Percentiles rank a stretch among this genome's conserved stretches.
Conservation (phyloP, 768 basidiomycete genomes). For the Xerocomellus dryophilus region DNA sequence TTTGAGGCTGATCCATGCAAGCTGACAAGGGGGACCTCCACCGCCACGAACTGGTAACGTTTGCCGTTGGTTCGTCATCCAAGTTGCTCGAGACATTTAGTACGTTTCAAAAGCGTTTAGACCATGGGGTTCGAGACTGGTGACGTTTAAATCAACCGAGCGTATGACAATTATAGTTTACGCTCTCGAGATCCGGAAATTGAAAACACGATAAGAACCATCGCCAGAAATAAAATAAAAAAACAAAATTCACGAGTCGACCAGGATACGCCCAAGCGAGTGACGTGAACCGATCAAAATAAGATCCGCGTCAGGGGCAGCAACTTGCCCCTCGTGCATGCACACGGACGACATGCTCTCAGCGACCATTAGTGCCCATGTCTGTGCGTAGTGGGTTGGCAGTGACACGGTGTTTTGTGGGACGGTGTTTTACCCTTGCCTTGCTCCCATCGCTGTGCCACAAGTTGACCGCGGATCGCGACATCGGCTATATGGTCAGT, state of each 20-base stretch:
- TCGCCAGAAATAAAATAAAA: constrained; percentile 9
- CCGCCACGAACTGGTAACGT: neutral
- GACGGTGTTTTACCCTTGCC: constrained; percentile 23
- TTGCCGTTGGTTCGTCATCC: neutral
- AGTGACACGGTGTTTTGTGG: constrained; percentile 7
- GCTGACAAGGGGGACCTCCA: neutral
- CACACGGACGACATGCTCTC: constrained; percentile 13
- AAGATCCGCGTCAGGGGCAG: constrained; percentile 11
- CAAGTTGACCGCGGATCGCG: constrained; percentile 1
- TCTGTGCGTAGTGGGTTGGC: neutral
- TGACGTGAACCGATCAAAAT: constrained; percentile 14
- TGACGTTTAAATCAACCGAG: constrained; percentile 14
- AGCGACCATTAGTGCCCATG: constrained; percentile 8
- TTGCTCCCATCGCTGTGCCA: constrained; percentile 6
- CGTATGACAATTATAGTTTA: constrained; percentile 6
- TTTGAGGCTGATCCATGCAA: neutral
- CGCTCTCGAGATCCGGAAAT: constrained; percentile 22
- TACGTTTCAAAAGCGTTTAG: constrained; percentile 8
- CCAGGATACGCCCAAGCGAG: neutral
- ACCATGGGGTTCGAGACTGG: constrained; percentile 5
- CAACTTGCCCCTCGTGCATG: constrained; percentile 4
- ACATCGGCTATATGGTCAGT: constrained; percentile 10
- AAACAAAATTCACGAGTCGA: constrained; percentile 5
- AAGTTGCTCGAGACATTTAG: constrained; percentile 6
- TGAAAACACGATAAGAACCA: constrained; percentile 11